These are phyloP conservation scores for Amanita phalloides DNA, from an alignment of 768 basidiomycete species.

Conservation along the genomic window DNA sequence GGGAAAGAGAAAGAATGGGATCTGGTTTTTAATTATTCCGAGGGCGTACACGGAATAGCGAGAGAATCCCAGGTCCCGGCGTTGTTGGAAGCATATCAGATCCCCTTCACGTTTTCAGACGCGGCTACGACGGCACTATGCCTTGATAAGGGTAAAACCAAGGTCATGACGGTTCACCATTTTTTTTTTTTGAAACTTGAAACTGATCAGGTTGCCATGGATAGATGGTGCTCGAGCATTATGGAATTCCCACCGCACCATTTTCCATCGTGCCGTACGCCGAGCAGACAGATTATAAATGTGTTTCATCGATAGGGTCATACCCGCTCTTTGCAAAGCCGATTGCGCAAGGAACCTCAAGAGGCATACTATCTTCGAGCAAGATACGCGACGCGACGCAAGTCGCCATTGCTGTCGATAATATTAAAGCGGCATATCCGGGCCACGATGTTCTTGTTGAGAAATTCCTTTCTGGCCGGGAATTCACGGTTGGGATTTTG, in stretches of 20 bases:
- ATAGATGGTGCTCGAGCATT: slow-evolving; percentile 15
- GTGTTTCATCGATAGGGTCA: slow-evolving; percentile 5
- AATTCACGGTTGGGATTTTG: slow-evolving; percentile 16
- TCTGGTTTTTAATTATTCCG: slow-evolving; percentile 16
- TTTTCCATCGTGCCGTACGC: slow-evolving; percentile 11
- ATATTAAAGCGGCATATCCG: slow-evolving; percentile 11
- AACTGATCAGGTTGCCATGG: background rate
- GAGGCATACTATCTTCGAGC: slow-evolving; percentile 12
- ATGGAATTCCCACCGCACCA: slow-evolving; percentile 13
- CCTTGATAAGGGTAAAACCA: slow-evolving; percentile 18
- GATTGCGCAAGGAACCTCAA: slow-evolving; percentile 11
- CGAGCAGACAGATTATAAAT: background rate
- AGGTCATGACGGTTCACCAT: slow-evolving; percentile 6
- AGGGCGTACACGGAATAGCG: slow-evolving; percentile 11
- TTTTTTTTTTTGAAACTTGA: background rate
- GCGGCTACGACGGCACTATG: slow-evolving; percentile 15
- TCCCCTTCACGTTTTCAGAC: slow-evolving; percentile 16
- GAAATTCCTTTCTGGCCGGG: slow-evolving; percentile 14
- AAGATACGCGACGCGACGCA: slow-evolving; percentile 11
- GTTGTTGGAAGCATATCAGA: slow-evolving; percentile 14
- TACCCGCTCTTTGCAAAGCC: slow-evolving; percentile 18
- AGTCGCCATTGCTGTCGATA: background rate
- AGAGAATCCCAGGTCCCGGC: slow-evolving; percentile 17
- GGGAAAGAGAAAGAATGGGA: slow-evolving; percentile 11
- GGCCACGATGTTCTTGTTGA: slow-evolving; percentile 14